Evolutionary conservation across 768 basidiomycete genomes (phyloP).

Genomic region (Boletus rubescentipes): DNA sequence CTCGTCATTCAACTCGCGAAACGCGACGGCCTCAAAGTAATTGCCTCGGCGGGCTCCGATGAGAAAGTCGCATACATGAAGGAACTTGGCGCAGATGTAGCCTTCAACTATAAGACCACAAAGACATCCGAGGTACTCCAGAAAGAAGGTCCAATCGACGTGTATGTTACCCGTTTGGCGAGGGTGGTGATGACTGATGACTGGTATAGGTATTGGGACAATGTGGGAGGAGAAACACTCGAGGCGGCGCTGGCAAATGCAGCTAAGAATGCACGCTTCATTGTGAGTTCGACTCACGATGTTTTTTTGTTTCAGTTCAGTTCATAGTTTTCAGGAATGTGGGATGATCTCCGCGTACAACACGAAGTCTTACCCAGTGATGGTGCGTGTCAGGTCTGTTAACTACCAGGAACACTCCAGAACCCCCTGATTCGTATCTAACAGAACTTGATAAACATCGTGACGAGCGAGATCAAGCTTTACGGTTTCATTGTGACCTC

Average conservation of each 20-base stretch:
- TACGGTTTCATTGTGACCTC: conserved; percentile 42
- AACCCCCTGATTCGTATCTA: neutral
- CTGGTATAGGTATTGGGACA: conserved; percentile 14
- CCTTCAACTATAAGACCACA: conserved; percentile 71
- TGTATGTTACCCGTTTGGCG: conserved; percentile 31
- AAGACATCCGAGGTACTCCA: conserved; percentile 50
- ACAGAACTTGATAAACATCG: conserved; percentile 41
- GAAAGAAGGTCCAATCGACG: conserved; percentile 56
- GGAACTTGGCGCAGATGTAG: conserved; percentile 60
- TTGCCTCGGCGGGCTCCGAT: conserved; percentile 68
- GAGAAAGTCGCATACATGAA: conserved; percentile 66
- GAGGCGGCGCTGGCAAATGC: conserved; percentile 53
- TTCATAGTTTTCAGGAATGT: conserved; percentile 31
- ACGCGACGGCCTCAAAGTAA: conserved; percentile 55
- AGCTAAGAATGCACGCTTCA: conserved; percentile 45
- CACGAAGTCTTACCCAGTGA: conserved; percentile 6
- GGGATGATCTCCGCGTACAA: conserved; percentile 22
- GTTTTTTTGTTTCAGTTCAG: no score
- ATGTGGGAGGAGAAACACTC: conserved; percentile 56
- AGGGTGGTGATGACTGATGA: neutral
- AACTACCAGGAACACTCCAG: conserved; percentile 8
- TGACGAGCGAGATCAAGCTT: conserved; percentile 41
- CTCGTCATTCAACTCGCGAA: conserved; percentile 53
- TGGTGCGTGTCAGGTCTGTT: conserved; percentile 1
- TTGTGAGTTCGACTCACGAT: conserved; percentile 26